phyloP scores from a whole-genome alignment of 768 basidiomycete species.

The Cyclocybe aegerita region DNA sequence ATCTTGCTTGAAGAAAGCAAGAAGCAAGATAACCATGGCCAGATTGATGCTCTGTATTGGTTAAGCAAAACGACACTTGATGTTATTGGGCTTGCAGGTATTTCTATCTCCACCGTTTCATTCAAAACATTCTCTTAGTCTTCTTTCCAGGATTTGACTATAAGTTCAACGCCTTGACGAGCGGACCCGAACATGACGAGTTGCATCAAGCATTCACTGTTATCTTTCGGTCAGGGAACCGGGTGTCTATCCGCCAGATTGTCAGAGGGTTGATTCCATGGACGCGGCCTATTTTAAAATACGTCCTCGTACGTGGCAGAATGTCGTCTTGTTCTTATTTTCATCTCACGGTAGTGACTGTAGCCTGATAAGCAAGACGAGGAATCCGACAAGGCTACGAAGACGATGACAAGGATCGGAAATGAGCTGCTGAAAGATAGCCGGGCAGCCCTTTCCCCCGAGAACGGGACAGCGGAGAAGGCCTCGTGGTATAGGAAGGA shows the following conservation, averaged over 20 bases:
- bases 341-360: not conserved
- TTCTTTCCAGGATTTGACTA: conserved; percentile 30
- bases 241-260: conserved; percentile 31
- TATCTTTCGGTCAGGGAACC: conserved; percentile 44
- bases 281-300: conserved; percentile 36
- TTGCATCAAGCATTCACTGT: conserved; percentile 52
- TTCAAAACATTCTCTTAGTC: conserved; percentile 22
- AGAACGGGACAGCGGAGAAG: conserved; percentile 28
- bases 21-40: conserved; percentile 22
- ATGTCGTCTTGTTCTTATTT: not conserved
- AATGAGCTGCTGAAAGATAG: conserved; percentile 47
- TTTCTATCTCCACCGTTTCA: conserved; percentile 27
- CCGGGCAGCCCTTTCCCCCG: conserved; percentile 34
- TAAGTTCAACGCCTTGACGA: conserved; percentile 29
- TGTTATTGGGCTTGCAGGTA: conserved; percentile 71
- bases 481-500: conserved; percentile 42
- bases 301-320: not conserved
- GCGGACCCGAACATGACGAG: conserved; percentile 39
- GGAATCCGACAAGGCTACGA: conserved; percentile 27
- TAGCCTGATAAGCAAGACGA: conserved; percentile 32
- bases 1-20: conserved; percentile 37
- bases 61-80: conserved; percentile 71
- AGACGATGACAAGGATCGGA: conserved; percentile 51
- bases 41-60: conserved; percentile 63
- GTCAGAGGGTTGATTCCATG: conserved; percentile 34